Percentiles rank a stretch among this genome's conserved stretches.
Evolutionary conservation across 2,329 filamentous ascomycete species (phyloP).

Genomic region (Sclerotinia glacialis): DNA sequence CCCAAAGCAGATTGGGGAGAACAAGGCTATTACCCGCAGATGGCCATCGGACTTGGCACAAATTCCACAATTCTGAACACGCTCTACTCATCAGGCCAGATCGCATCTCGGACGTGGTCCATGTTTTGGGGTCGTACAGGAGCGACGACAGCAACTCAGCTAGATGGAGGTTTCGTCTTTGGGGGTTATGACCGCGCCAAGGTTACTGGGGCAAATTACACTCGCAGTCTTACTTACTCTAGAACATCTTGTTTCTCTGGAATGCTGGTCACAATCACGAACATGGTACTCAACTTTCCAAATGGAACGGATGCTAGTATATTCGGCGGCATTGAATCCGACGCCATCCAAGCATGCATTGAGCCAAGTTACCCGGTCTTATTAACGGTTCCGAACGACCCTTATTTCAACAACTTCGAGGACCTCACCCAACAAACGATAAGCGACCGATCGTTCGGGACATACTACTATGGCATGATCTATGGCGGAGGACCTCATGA

Average conservation of each 20-base stretch:
- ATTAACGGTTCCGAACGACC: not conserved
- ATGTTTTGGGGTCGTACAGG: constrained; percentile 18
- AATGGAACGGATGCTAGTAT: constrained; percentile 17
- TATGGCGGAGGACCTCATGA: not conserved
- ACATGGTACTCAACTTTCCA: constrained; percentile 19
- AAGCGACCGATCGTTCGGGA: not conserved
- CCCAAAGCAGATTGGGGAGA: constrained; percentile 13
- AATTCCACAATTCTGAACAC: constrained; percentile 14
- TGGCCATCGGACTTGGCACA: constrained; percentile 15
- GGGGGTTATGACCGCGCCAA: constrained; percentile 18
- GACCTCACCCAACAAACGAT: not conserved
- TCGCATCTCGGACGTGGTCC: constrained; percentile 16
- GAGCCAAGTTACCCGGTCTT: constrained; percentile 11
- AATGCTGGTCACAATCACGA: constrained; percentile 16
- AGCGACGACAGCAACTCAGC: not conserved
- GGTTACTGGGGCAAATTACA: constrained; percentile 7
- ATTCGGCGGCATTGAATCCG: not conserved
- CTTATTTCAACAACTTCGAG: not conserved
- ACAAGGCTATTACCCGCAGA: constrained; percentile 17
- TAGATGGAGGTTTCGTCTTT: constrained; percentile 4
- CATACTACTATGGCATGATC: constrained; percentile 8
- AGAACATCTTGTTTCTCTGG: constrained; percentile 3
- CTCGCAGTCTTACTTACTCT: not conserved
- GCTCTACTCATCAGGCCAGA: constrained; percentile 2
- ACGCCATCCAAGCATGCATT: constrained; percentile 8